Evolutionary conservation across 225 moss, liverwort and hornwort species (phyloP).

Genomic region (Pseudoscleropodium purum): DNA sequence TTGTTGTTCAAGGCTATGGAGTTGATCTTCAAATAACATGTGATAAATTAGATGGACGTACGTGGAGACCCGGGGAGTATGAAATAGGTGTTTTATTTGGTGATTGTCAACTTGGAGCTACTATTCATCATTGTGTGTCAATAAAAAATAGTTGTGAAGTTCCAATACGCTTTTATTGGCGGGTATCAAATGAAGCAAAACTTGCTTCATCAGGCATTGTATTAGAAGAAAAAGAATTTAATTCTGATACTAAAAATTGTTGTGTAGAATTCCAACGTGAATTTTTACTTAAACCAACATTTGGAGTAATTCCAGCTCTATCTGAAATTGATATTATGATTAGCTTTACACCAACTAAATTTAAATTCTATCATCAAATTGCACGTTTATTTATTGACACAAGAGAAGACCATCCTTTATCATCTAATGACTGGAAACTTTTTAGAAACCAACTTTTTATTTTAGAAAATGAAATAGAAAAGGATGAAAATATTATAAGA

Average conservation of each 20-base stretch:
- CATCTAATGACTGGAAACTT: constrained; percentile 43
- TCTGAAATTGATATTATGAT: constrained; percentile 20
- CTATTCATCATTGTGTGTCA: constrained; percentile 18
- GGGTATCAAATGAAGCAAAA: not conserved
- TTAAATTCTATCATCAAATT: constrained; percentile 36
- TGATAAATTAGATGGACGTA: constrained; percentile 47
- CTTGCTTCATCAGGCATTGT: not conserved
- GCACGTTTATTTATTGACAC: constrained; percentile 67
- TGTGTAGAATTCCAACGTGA: constrained; percentile 9
- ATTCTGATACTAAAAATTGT: constrained; percentile 5
- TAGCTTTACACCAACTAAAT: constrained; percentile 43
- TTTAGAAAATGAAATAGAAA: constrained; percentile 27
- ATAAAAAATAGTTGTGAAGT: constrained; percentile 38
- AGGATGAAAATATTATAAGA: not conserved
- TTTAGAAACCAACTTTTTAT: constrained; percentile 43
- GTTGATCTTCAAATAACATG: constrained; percentile 52
- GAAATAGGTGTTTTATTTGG: constrained; percentile 55
- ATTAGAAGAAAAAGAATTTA: constrained; percentile 12
- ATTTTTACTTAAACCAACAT: constrained; percentile 35
- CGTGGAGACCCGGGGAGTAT: constrained; percentile 41
- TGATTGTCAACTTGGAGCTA: constrained; percentile 38
- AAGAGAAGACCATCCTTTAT: constrained; percentile 27
- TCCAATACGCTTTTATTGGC: constrained; percentile 30
- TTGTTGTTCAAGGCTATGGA: constrained; percentile 41
- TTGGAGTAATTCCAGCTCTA: constrained; percentile 44